A percentile compares a stretch with the other conserved stretches of the same genome.
phyloP scores from a whole-genome alignment of 2,329 filamentous ascomycete species.

The Beauveria sp. region DNA sequence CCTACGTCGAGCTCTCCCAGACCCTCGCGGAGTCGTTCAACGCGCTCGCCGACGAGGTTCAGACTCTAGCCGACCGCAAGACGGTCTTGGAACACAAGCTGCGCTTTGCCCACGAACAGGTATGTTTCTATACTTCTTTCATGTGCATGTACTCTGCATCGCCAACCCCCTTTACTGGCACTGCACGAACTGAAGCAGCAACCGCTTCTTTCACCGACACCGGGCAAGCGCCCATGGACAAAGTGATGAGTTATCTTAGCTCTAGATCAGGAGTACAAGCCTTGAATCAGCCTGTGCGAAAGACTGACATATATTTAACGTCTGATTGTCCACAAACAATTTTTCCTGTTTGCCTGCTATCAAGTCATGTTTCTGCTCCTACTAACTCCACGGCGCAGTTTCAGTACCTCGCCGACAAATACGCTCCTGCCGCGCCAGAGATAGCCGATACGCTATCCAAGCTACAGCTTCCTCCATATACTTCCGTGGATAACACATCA shows the following conservation, averaged over 20 bases:
- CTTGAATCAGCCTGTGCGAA: constrained; percentile 36
- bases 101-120: constrained; percentile 59
- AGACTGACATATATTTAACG: constrained; percentile 51
- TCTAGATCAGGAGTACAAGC: constrained; percentile 72
- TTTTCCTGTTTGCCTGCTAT: constrained; percentile 8
- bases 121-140: constrained; percentile 29
- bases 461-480: constrained; percentile 54
- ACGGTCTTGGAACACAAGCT: constrained; percentile 60
- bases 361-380: background rate
- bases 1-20: constrained; percentile 38
- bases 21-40: constrained; percentile 58
- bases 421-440: constrained; percentile 57
- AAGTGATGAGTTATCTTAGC: constrained; percentile 52
- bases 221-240: constrained; percentile 15
- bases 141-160: background rate
- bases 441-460: constrained; percentile 60
- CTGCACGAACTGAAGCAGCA: constrained; percentile 2
- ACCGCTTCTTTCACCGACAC: constrained; percentile 6
- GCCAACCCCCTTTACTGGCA: background rate
- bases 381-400: constrained; percentile 36
- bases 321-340: constrained; percentile 20
- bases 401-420: constrained; percentile 58
- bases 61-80: constrained; percentile 55
- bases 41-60: constrained; percentile 57
- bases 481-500: constrained; percentile 39